Conservation (phyloP, 495 filamentous ascomycete genomes). For the Trichodelitschia bisporula region DNA sequence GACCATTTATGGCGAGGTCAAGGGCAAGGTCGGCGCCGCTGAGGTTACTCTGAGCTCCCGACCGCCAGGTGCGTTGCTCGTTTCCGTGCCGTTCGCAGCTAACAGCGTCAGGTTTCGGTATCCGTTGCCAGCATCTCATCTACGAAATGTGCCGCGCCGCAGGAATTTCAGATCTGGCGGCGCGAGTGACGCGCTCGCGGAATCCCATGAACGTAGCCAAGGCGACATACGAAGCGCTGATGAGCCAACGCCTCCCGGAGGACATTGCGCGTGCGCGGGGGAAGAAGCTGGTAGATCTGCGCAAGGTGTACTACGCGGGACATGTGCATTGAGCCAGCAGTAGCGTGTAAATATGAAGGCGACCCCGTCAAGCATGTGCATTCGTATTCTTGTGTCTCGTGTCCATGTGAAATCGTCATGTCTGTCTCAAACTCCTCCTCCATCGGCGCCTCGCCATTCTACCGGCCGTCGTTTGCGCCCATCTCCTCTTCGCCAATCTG, state of each 20-base stretch:
- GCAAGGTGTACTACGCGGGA: conserved; percentile 93
- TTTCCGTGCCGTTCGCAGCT: neutral
- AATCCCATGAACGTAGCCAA: conserved; percentile 97
- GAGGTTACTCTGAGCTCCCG: conserved; percentile 54
- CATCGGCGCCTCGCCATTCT: conserved; percentile 3
- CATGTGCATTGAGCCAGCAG: too few relatives aligned
- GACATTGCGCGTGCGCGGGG: conserved; percentile 66
- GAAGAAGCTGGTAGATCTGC: conserved; percentile 82
- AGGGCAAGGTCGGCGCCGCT: conserved; percentile 63
- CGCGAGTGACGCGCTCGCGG: conserved; percentile 46
- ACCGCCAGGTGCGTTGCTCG: conserved; percentile 49
- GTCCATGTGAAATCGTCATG: too few relatives aligned
- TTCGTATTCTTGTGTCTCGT: too few relatives aligned
- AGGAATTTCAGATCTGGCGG: conserved; percentile 69
- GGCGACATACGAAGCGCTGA: conserved; percentile 59
- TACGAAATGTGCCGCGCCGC: conserved; percentile 72
- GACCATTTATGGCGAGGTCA: conserved; percentile 71
- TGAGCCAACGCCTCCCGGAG: conserved; percentile 64
- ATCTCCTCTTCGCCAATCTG: conserved; percentile 48
- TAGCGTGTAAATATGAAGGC: too few relatives aligned
- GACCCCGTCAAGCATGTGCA: too few relatives aligned
- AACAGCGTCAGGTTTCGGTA: conserved; percentile 49
- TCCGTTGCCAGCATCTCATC: conserved; percentile 71
- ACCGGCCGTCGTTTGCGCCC: conserved; percentile 16
- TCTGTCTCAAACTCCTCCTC: conserved; percentile 5